Percentiles rank a stretch among this genome's conserved stretches.
phyloP scores from a whole-genome alignment of 2,329 filamentous ascomycete genomes.

The Alternaria sp. region DNA sequence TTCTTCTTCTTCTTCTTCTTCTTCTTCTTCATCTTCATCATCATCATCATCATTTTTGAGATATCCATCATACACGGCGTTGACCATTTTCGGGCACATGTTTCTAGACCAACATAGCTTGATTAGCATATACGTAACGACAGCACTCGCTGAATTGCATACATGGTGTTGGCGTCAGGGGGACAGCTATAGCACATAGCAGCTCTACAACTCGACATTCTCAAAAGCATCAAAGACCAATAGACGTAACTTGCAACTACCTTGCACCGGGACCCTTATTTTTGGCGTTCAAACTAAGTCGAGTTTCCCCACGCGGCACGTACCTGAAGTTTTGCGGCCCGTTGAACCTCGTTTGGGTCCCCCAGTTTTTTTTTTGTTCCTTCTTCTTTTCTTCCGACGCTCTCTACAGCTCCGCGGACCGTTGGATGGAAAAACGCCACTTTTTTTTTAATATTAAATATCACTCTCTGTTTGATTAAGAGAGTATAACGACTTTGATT shows the following conservation, averaged over 20 bases:
- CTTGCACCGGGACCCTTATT: background rate
- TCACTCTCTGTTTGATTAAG: too few species aligned
- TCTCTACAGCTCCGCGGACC: background rate
- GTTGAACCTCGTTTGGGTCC: background rate
- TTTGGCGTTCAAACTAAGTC: slow-evolving; percentile 1
- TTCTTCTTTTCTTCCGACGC: background rate
- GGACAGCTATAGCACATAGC: too few species aligned
- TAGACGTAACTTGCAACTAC: too few species aligned
- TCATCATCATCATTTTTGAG: too few species aligned
- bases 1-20: too few species aligned
- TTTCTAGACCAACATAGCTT: background rate
- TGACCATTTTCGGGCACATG: background rate
- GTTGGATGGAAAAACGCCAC: background rate
- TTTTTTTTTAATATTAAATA: background rate
- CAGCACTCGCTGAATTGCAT: background rate
- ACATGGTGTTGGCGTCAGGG: background rate
- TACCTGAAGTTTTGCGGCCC: background rate
- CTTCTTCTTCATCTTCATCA: too few species aligned
- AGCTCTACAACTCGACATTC: background rate
- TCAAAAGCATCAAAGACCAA: too few species aligned
- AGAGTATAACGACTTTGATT: background rate
- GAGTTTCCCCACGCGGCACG: background rate
- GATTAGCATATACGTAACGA: background rate
- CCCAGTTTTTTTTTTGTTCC: background rate
- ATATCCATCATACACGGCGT: slow-evolving; percentile 17